Percentiles rank a stretch among this genome's conserved stretches.
Evolutionary conservation across 139 green algal genomes (phyloP).

Genomic region (Chlorella sp.): DNA sequence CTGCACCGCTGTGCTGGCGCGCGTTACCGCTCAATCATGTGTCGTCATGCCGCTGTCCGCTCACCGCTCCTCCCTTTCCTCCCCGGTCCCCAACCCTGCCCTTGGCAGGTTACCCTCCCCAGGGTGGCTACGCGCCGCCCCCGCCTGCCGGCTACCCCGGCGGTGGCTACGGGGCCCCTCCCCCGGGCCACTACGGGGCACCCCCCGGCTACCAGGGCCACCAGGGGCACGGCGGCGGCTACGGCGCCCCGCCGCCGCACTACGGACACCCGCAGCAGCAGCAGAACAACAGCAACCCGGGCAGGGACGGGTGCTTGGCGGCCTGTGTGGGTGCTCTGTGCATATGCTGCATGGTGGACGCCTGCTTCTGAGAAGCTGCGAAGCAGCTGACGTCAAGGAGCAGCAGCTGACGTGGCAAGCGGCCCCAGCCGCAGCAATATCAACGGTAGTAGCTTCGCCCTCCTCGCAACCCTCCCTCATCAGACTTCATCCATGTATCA

Average conservation of each 20-base stretch:
- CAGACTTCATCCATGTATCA: too few species aligned
- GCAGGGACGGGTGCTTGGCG: neutral
- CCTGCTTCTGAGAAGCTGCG: neutral
- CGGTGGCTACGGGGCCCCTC: conserved; percentile 15
- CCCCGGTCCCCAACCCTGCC: too few species aligned
- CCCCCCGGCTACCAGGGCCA: neutral
- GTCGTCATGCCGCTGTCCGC: too few species aligned
- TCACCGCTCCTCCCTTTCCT: too few species aligned
- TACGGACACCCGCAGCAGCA: conserved; percentile 26
- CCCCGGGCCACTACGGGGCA: conserved; percentile 37
- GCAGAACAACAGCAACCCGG: neutral
- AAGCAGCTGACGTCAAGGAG: neutral
- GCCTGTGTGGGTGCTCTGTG: conserved; percentile 26
- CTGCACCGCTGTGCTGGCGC: too few species aligned
- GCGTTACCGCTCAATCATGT: too few species aligned
- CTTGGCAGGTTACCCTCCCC: neutral
- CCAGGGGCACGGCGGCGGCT: too few species aligned
- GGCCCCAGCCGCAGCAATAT: too few species aligned
- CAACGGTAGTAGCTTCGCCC: too few species aligned
- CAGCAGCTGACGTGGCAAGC: neutral
- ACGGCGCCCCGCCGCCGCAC: neutral
- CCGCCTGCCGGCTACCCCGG: neutral
- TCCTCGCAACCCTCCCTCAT: too few species aligned
- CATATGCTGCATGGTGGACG: conserved; percentile 29
- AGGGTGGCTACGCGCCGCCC: neutral